phyloP scores from a whole-genome alignment of 495 filamentous ascomycete species.

The Podospora tetraspora region DNA sequence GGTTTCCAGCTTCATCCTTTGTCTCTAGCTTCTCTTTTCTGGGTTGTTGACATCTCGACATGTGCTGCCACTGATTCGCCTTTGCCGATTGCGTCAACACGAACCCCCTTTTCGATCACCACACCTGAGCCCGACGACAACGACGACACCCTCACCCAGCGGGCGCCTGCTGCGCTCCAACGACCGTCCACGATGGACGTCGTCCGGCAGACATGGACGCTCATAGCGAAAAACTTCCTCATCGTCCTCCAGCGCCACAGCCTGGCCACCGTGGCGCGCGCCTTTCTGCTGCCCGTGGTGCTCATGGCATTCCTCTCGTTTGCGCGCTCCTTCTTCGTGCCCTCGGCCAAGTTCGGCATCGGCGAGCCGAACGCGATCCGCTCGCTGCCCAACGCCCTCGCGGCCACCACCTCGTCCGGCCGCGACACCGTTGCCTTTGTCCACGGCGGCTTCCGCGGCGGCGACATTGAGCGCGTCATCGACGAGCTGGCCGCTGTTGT shows the following conservation, averaged over 20 bases:
- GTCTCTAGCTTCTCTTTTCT: background rate
- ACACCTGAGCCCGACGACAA: background rate
- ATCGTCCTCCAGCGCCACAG: slow-evolving; percentile 62
- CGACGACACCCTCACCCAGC: background rate
- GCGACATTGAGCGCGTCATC: slow-evolving; percentile 69
- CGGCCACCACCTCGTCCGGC: slow-evolving; percentile 40
- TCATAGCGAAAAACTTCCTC: slow-evolving; percentile 67
- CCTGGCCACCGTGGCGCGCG: slow-evolving; percentile 58
- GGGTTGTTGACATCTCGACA: background rate
- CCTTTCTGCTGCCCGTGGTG: slow-evolving; percentile 65
- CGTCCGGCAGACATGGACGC: slow-evolving; percentile 63
- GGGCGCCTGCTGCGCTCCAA: background rate
- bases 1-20: background rate
- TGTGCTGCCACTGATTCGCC: background rate
- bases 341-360: slow-evolving; percentile 64
- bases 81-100: background rate
- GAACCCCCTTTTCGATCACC: background rate
- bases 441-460: slow-evolving; percentile 63
- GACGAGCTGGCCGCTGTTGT: slow-evolving; percentile 50
- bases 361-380: slow-evolving; percentile 51
- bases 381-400: slow-evolving; percentile 55
- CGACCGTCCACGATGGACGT: slow-evolving; percentile 11
- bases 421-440: slow-evolving; percentile 72
- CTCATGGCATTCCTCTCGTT: slow-evolving; percentile 64
- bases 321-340: slow-evolving; percentile 63